These are phyloP conservation scores for Mariannaea sp. DNA, from an alignment of 2,329 filamentous ascomycete species.

Conservation along the genomic window DNA sequence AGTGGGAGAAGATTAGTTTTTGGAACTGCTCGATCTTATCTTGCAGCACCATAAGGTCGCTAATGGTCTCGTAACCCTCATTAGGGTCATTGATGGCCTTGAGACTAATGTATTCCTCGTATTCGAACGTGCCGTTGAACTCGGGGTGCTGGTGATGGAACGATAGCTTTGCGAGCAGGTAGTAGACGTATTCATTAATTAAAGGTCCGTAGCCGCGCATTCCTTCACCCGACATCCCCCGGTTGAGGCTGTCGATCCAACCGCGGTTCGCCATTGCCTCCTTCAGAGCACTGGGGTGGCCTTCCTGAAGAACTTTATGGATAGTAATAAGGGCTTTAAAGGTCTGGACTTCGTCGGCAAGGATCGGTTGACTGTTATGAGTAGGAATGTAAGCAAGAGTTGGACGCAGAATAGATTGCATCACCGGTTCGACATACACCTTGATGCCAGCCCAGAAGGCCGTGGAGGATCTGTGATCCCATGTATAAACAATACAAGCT, in stretches of 20 bases:
- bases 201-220: slow-evolving; percentile 88
- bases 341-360: slow-evolving; percentile 97
- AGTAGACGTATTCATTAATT: slow-evolving; percentile 97
- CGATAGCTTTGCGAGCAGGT: slow-evolving; percentile 89
- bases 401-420: no score
- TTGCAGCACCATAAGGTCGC: slow-evolving; percentile 93
- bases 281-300: slow-evolving; percentile 82
- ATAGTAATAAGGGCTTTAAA: slow-evolving; percentile 98
- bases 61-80: slow-evolving; percentile 96
- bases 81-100: slow-evolving; percentile 99
- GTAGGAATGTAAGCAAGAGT: slow-evolving; percentile 12
- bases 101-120: slow-evolving; percentile 97
- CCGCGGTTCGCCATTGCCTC: slow-evolving; percentile 87
- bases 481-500: slow-evolving; percentile 97
- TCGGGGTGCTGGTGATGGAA: slow-evolving; percentile 97
- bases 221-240: slow-evolving; percentile 81
- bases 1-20: slow-evolving; percentile 97
- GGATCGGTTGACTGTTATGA: slow-evolving; percentile 79
- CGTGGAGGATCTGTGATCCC: slow-evolving; percentile 95
- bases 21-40: slow-evolving; percentile 99
- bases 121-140: slow-evolving; percentile 98
- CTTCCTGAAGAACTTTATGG: slow-evolving; percentile 97
- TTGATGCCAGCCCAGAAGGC: slow-evolving; percentile 99
- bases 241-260: slow-evolving; percentile 92
- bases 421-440: slow-evolving; percentile 74